phyloP scores from a whole-genome alignment of 345 rosid genomes.

The Erysimum cheiranthoides region DNA sequence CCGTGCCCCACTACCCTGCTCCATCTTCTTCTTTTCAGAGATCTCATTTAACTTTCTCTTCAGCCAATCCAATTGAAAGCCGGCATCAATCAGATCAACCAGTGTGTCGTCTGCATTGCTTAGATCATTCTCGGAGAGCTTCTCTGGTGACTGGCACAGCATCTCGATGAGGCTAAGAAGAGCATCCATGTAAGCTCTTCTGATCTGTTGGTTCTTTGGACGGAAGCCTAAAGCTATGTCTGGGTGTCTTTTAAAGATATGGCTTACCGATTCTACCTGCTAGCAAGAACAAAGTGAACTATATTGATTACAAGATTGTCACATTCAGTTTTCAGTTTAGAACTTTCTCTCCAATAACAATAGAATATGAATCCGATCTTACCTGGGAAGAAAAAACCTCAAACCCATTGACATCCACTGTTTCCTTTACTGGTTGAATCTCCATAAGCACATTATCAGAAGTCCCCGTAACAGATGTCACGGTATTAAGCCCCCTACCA shows the following conservation, averaged over 20 bases:
- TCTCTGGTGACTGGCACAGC: slow-evolving; percentile 13
- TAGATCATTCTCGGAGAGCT: slow-evolving; percentile 6
- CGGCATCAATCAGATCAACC: neutral
- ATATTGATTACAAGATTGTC: no score
- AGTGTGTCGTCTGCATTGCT: neutral
- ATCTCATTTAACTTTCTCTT: neutral
- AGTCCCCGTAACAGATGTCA: neutral
- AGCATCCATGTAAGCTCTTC: neutral
- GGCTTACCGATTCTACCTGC: neutral
- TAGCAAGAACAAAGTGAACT: no score
- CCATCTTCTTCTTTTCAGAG: neutral
- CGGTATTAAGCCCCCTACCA: neutral
- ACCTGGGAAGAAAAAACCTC: slow-evolving; percentile 1
- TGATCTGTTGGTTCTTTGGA: no score
- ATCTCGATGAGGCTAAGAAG: slow-evolving; percentile 3
- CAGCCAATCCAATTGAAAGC: slow-evolving; percentile 21
- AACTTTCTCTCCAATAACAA: no score
- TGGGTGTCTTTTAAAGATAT: neutral
- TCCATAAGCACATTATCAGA: neutral
- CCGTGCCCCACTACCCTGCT: neutral
- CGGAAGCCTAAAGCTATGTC: neutral
- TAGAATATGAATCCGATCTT: neutral
- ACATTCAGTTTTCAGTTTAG: no score
- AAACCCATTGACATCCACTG: neutral
- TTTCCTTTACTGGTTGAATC: neutral